Base-by-base conservation (phyloP, 2,329 filamentous ascomycete species). In the Fusarium palustre region DNA sequence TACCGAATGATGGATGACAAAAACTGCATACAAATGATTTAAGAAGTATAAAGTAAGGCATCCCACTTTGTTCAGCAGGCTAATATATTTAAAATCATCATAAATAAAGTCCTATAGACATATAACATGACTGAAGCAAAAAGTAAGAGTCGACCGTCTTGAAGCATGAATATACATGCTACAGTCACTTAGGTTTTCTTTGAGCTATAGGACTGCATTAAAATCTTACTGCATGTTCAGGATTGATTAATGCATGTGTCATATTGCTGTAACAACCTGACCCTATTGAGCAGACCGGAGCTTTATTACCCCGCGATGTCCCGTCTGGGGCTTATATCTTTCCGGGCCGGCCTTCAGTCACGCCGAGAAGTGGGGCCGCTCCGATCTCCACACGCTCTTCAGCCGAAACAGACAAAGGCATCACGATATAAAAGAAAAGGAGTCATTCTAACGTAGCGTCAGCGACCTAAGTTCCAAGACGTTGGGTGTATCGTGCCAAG, bases 311-410 rank as follows among this genome's bases (percentile, higher is more conserved):
- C 43, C 43, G 43, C 13, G 22, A 46, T 6, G 8, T 7, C 3
- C 43, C n/a, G n/a, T 16, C 43, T n/a, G n/a, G 28, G 12, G 28
- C 43, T 20, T 18, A 41, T 30, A 59, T 31, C 5, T n/a, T 24
- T 28, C n/a, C 33, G 25, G 15, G 12, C 24, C 56, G 47, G 59
- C 38, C 18, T 28, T 63, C 33, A 39, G 55, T 71, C 56, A 52
- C 55, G 30, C 70, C 61, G 61, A 67, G 18, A 46, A 55, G 59
- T 66, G 65, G 59, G 55, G 31, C 53, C 53, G 53, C 3, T 16
- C 28, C 22, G 20, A 15, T 15, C 59, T 15, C 59, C 42, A 36
- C 61, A 58, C 58, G 58, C 22, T 9, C 11, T 46, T 69, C 55
- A 64, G 53, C 45, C 58, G 59, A 52, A 64, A 11, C 3, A 24